Base-by-base conservation (phyloP, 78 protist genomes). In the slime mould (Dictyostelium discoideum) region DNA sequence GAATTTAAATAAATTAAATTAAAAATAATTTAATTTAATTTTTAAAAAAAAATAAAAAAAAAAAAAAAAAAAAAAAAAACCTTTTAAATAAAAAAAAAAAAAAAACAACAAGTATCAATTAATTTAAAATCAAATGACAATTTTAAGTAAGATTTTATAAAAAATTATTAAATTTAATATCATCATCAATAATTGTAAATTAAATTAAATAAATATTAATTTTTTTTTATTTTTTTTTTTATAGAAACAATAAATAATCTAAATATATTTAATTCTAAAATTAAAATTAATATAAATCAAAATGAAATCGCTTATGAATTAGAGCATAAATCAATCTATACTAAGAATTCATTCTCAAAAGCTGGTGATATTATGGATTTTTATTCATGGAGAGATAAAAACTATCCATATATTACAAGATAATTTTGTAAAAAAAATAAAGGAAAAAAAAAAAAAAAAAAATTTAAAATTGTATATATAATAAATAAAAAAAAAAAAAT, bases 351-450 rank as follows among this genome's bases (percentile, higher is more conserved):
- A 63, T 22, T 63, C 26, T 63, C 39, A 16, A 69, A 69, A 69
- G 18, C 78, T 26, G 78, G 78, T 26, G 78, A 69, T 69, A n/a
- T 69, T 24, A 69, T 69, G 78, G 78, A 69, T 69, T 69, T 69
- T 26, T 69, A 26, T 69, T 69, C 40, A 3, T 69, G 78, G 78
- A n/a, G 78, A 26, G 78, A 69, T 26, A 69, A 42, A 24, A 26
- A 69, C 14, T 69, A 69, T 26, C 78, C 78, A 24, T 69, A 63
- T 63, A 20, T 63, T 6, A 22, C 73, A 8, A 63, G 73, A 63
- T n/a, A 63, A 63, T 50, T 6, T 32, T 32, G 0, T 32, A 32
- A 32, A 32, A 32, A 32, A 32, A 32, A 32, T 1, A 32, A 32
- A 32, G 8, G 0, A 50, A 50, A 50, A 9, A 2, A 50, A 50